Evolutionary conservation across 2,329 filamentous ascomycete genomes (phyloP).

Genomic region (Talaromyces atroroseus): DNA sequence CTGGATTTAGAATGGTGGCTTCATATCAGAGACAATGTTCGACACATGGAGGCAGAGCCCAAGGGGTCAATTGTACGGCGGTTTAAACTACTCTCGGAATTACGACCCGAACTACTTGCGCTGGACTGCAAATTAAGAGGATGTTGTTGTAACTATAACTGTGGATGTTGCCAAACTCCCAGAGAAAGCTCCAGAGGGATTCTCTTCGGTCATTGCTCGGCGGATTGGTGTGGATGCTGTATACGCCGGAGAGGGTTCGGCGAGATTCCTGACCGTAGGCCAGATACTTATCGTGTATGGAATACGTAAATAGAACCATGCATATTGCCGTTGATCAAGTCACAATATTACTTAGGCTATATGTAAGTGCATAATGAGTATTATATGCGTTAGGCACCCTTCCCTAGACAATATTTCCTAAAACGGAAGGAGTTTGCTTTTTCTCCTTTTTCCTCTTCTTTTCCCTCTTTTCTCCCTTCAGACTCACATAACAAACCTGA

Average conservation of each 20-base stretch:
- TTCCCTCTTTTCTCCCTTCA: too few relatives aligned
- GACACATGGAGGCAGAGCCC: neutral
- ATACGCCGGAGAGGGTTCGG: neutral
- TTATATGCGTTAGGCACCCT: too few relatives aligned
- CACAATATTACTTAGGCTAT: neutral
- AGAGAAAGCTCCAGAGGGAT: neutral
- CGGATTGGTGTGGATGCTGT: conserved; percentile 2
- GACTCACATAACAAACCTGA: too few relatives aligned
- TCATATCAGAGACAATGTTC: neutral
- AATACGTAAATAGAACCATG: neutral
- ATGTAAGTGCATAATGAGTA: too few relatives aligned
- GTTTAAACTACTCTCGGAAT: neutral
- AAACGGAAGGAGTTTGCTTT: too few relatives aligned
- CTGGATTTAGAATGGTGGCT: neutral
- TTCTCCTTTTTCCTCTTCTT: too few relatives aligned
- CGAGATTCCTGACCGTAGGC: neutral
- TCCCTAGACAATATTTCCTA: too few relatives aligned
- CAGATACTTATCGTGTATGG: neutral
- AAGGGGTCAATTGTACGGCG: neutral
- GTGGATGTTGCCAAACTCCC: conserved; percentile 2
- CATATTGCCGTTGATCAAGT: neutral
- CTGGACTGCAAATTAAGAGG: neutral
- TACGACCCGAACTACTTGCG: neutral
- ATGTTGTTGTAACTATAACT: neutral
- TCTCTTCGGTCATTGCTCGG: neutral